Percentiles rank a stretch among this genome's conserved stretches.
Evolutionary conservation across 1,284 basidiomycete species (phyloP).

Genomic region (Grifola frondosa): DNA sequence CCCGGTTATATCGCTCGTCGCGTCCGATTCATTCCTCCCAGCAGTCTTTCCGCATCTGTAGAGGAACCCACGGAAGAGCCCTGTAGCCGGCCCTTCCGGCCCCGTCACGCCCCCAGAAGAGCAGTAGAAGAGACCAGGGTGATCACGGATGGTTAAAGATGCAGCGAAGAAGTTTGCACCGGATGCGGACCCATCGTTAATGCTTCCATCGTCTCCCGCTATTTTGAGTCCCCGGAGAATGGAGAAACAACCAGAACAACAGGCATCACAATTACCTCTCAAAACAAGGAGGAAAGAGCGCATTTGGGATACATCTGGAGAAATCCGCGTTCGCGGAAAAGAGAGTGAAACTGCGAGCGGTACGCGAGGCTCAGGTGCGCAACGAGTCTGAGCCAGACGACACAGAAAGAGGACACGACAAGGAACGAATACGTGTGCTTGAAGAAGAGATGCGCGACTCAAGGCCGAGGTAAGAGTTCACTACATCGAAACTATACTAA

Average conservation of each 20-base stretch:
- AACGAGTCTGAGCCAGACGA: slow-evolving; percentile 40
- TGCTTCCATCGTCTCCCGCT: too few relatives aligned
- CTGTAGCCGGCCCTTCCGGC: background rate
- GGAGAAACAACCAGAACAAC: too few relatives aligned
- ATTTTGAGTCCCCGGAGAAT: too few relatives aligned
- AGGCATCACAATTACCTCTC: too few relatives aligned
- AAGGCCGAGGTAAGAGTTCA: slow-evolving; percentile 56
- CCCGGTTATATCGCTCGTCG: slow-evolving; percentile 4
- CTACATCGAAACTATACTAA: too few relatives aligned
- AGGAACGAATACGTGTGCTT: slow-evolving; percentile 59
- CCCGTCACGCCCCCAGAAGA: slow-evolving; percentile 2
- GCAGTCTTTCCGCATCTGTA: too few relatives aligned
- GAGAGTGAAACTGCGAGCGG: slow-evolving; percentile 57
- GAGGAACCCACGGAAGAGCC: background rate
- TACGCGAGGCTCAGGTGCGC: slow-evolving; percentile 48
- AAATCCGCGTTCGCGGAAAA: slow-evolving; percentile 52
- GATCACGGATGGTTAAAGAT: background rate
- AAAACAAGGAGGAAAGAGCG: slow-evolving; percentile 58
- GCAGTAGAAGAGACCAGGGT: too few relatives aligned
- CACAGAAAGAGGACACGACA: slow-evolving; percentile 51
- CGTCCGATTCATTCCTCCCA: slow-evolving; percentile 6
- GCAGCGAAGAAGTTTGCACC: too few relatives aligned
- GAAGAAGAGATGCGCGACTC: slow-evolving; percentile 61
- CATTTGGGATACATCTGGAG: slow-evolving; percentile 43
- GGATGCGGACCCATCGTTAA: too few relatives aligned